phyloP scores from a whole-genome alignment of 225 moss, liverwort and hornwort species.

The Straminergon stramineum region DNA sequence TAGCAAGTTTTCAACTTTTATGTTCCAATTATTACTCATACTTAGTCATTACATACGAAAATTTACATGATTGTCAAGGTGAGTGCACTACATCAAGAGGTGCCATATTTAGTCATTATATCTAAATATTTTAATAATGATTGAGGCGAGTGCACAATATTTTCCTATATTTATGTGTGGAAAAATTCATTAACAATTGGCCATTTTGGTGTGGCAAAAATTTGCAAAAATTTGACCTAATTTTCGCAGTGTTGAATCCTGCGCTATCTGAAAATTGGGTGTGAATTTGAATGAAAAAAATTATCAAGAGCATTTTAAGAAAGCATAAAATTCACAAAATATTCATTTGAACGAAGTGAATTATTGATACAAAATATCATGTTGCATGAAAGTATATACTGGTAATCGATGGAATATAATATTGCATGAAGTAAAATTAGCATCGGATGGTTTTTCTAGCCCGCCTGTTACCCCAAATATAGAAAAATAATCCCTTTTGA shows the following conservation, averaged over 20 bases:
- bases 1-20: not conserved
- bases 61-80: not conserved
- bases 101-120: not conserved
- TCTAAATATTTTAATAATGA: not conserved
- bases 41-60: not conserved
- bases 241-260: not conserved
- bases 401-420: not conserved
- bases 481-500: not conserved
- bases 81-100: not conserved
- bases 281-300: not conserved
- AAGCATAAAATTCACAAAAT: not conserved
- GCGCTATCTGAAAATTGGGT: not conserved
- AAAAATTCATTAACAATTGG: not conserved
- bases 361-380: not conserved
- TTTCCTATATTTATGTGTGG: not conserved
- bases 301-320: fast-evolving
- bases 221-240: not conserved
- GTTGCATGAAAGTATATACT: not conserved
- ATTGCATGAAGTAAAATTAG: not conserved
- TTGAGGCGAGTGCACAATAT: no score
- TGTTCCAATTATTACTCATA: no score
- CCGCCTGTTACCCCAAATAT: not conserved
- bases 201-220: not conserved
- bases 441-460: not conserved
- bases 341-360: not conserved